Base-by-base conservation (phyloP, 2,329 filamentous ascomycete species). In the Aspergillus fructus region DNA sequence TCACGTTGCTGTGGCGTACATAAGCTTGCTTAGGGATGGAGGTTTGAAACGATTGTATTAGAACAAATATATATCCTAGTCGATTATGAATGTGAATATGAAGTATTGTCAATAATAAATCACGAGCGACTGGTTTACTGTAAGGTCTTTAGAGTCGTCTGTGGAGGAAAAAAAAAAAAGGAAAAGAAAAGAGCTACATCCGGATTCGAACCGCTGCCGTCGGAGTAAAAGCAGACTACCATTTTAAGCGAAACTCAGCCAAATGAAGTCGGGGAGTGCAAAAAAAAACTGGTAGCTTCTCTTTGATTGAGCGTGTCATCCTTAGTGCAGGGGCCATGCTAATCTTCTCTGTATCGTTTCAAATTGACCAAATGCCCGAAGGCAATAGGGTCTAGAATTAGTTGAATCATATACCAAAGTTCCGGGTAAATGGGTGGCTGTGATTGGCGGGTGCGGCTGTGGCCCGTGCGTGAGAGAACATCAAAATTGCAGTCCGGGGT, bases 241-340 rank as follows among this genome's bases (percentile, higher is more conserved):
- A 2, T 33, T 17, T 33, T 34, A 48, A 27, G 34, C 27, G 9
- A 48, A 58, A 23, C 27, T 30, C 24, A 47, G 43, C 34, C 30
- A 64, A 59, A 64, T 30, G n/a, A 55, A 46, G 45, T 37, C 50
- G 47, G 54, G 55, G 63, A 62, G 56, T 56, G 47, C 47, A 57
- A 67, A 84, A 86, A 87, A 88, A 86, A 84, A 85, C 79, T 81
- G 80, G 81, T 82, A 84, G 85, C 83, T 85, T 87, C 86, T 89
- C 87, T 89, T 88, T 88, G 85, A 85, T 86, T 85, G 82, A 88
- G 86, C 87, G 88, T 92, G 89, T 93, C 90, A 93, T 93, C 90
- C 90, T 93, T 93, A 93, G 90, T 86, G 84, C 83, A 86, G 83
- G 84, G 87, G 87, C 87, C 87, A 89, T 89, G 87, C 88, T 89